Conservation (phyloP, 78 protist genomes). For the Monocercomonoides exilis region DNA sequence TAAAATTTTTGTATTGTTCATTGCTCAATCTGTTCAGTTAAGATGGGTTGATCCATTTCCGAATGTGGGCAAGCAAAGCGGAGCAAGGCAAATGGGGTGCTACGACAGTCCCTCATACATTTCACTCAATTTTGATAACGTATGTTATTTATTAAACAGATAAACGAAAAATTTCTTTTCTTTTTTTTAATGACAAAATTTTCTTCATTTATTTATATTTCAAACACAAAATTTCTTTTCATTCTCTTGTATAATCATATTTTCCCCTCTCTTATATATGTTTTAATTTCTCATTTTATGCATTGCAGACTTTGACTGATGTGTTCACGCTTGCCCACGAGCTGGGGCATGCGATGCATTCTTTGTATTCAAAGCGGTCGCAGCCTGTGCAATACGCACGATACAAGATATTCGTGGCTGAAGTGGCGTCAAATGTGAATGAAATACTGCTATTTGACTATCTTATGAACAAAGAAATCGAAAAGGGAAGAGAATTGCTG, state of each 20-base stretch:
- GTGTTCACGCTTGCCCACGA: constrained; percentile 31
- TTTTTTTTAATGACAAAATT: no score
- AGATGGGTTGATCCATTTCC: neutral
- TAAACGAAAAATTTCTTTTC: no score
- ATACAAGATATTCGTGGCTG: neutral
- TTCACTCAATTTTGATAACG: neutral
- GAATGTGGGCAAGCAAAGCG: neutral
- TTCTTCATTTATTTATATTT: no score
- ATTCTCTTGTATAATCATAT: no score
- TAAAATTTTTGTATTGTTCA: no score
- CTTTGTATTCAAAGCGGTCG: neutral
- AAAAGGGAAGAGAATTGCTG: no score
- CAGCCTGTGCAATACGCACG: neutral
- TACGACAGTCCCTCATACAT: neutral
- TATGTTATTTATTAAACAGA: neutral
- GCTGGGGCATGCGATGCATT: constrained; percentile 30
- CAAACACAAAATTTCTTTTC: no score
- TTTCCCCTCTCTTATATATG: no score
- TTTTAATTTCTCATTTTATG: no score
- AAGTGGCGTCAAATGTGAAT: neutral
- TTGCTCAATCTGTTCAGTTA: no score
- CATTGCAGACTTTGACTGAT: neutral
- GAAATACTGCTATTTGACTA: neutral
- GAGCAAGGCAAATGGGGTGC: neutral
- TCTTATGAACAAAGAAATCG: no score